Base-by-base conservation (phyloP, 1,284 basidiomycete genomes). In the Trametes hirsuta region DNA sequence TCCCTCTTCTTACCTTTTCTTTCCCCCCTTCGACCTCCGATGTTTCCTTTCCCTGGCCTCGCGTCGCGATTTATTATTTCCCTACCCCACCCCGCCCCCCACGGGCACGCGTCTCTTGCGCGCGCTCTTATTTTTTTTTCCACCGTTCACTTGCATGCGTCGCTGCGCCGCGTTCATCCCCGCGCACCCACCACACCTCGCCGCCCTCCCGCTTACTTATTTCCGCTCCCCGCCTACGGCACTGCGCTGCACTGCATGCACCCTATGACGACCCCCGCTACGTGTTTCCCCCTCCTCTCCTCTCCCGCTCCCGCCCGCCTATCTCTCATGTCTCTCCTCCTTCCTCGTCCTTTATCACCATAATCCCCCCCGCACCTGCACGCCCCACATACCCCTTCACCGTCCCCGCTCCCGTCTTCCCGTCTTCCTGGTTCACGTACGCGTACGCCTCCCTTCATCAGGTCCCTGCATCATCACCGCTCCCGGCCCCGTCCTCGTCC, bases 241-340 rank as follows among this genome's bases (percentile, higher is more conserved):
- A 37, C 15, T 37, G 36, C 15, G 10, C 36, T 37, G 39, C 39
- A 40, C 39, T 40, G 39, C 36, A 37, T 37, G 12, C 47, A 49
- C 11, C 53, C 44, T 54, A 47, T 47, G 53, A 54, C 53, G 53
- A 47, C 53, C 53, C 18, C 42, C 46, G 53, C 53, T 55, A 55
- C 53, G 53, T 55, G 46, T 41, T 11, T 40, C 10, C 44, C 35
- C 37, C 52, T 35, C 30, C 24, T 24, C 10, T 12, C 12, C 36
- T 42, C 53, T 34, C 47, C 25, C 46, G 34, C 25, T 49, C 5
- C 35, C 9, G 4, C n/a, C 22, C n/a, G n/a, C n/a, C n/a, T n/a
- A n/a, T 24, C 2, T 11, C 47, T 25, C 49, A n/a, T 41, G 30
- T 10, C 30, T 14, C 12, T n/a, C 47, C 47, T 18, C 24, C 30